These are phyloP conservation scores for Capsella bursapastoris DNA, from an alignment of 345 rosid genomes.

Conservation along the genomic window DNA sequence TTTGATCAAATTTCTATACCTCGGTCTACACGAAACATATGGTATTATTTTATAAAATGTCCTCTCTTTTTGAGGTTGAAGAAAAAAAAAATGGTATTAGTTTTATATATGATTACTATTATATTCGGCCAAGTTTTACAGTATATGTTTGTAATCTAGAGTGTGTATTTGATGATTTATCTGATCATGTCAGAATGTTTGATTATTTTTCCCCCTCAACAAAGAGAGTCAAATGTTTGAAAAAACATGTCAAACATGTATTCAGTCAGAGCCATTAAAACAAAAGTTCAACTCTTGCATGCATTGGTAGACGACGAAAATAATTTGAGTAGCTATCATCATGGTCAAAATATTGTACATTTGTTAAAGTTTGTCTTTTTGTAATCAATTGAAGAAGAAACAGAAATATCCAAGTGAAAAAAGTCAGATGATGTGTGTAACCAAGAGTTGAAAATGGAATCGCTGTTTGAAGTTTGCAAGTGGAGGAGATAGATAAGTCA, in stretches of 20 bases:
- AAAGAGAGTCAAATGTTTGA: no score
- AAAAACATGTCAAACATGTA: neutral
- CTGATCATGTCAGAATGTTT: no score
- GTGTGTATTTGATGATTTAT: no score
- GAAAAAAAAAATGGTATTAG: no score
- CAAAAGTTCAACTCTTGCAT: neutral
- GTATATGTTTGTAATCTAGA: no score
- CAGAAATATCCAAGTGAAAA: neutral
- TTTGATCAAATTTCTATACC: neutral
- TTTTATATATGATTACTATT: no score
- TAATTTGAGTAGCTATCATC: neutral
- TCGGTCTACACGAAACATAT: no score
- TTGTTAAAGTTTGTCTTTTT: neutral
- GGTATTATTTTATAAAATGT: no score
- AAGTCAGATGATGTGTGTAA: conserved; percentile 3
- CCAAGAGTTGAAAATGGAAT: conserved; percentile 10
- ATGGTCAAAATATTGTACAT: neutral
- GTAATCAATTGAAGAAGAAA: neutral
- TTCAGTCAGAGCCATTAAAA: neutral
- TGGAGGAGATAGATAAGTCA: conserved; percentile 6
- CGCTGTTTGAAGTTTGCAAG: conserved; percentile 28
- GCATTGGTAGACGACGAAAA: neutral
- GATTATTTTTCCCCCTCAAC: no score
- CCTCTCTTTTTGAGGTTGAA: no score
- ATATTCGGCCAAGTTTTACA: no score